Evolutionary conservation across 352 stramenopile species (phyloP).

Genomic region (Phytophthora sp.): DNA sequence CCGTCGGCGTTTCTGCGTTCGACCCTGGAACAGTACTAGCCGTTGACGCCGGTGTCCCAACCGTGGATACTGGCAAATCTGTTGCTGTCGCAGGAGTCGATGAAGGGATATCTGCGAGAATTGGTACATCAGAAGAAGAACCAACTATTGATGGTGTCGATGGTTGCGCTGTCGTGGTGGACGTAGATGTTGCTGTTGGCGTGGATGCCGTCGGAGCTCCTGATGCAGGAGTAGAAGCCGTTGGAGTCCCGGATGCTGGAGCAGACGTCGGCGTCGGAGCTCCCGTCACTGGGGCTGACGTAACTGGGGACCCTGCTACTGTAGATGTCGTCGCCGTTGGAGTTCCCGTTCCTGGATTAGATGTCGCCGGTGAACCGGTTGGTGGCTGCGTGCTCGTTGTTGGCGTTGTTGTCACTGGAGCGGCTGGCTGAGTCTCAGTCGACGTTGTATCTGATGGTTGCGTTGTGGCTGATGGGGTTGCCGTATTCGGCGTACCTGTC

Average conservation of each 20-base stretch:
- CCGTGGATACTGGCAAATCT: neutral
- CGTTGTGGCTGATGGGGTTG: neutral
- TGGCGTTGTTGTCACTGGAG: too few relatives aligned
- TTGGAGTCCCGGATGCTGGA: neutral
- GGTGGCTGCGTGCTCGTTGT: too few relatives aligned
- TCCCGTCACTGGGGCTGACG: too few relatives aligned
- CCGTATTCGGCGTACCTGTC: too few relatives aligned
- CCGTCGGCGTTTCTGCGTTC: neutral
- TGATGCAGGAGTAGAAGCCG: constrained; percentile 4
- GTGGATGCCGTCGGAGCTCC: constrained; percentile 1
- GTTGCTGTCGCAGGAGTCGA: neutral
- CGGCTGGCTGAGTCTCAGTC: too few relatives aligned
- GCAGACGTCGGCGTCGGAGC: neutral
- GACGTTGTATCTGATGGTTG: too few relatives aligned
- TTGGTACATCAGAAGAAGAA: constrained; percentile 9
- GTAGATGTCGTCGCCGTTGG: constrained; percentile 6
- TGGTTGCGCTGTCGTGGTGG: neutral
- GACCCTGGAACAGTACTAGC: neutral
- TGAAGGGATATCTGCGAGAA: constrained; percentile 21
- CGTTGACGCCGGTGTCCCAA: neutral
- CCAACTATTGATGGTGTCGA: constrained; percentile 2
- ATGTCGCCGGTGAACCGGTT: neutral
- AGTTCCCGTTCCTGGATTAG: neutral
- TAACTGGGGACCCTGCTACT: constrained; percentile 5
- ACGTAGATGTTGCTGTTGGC: constrained; percentile 6